A percentile compares a stretch with the other conserved stretches of the same genome.
These are phyloP conservation scores for Globisporangium polare DNA, from an alignment of 352 stramenopile species.

Conservation along the genomic window DNA sequence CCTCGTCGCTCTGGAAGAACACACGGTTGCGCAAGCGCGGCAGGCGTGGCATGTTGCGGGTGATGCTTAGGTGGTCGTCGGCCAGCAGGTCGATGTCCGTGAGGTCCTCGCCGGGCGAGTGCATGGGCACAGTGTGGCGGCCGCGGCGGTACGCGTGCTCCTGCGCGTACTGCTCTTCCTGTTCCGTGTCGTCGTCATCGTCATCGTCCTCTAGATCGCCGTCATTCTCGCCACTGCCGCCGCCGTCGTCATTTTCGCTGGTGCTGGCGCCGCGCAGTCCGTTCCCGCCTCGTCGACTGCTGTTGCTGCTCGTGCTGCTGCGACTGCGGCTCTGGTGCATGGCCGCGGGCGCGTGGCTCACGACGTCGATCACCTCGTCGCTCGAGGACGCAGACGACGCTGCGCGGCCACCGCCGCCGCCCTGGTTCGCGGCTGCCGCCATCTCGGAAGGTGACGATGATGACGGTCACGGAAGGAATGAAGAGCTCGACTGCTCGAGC, in stretches of 20 bases:
- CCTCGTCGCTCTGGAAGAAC: conserved; percentile 51
- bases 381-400: conserved; percentile 8
- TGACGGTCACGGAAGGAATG: background rate
- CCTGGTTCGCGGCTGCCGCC: no score
- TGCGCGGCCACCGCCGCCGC: background rate
- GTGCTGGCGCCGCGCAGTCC: background rate
- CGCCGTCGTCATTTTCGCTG: conserved; percentile 11
- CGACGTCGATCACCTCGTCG: conserved; percentile 45
- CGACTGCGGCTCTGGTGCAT: conserved; percentile 1
- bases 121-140: conserved; percentile 58
- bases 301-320: background rate
- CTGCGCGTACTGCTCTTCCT: conserved; percentile 17
- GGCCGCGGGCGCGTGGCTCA: conserved; percentile 20
- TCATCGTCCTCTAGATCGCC: conserved; percentile 17
- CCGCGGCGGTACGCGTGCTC: conserved; percentile 56
- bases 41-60: conserved; percentile 28
- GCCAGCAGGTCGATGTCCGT: conserved; percentile 28
- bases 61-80: conserved; percentile 1
- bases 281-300: background rate
- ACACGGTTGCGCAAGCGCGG: conserved; percentile 33
- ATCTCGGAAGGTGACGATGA: no score
- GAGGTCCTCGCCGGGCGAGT: conserved; percentile 54
- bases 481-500: background rate
- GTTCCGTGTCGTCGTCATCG: conserved; percentile 11
- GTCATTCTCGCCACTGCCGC: conserved; percentile 14